Conservation (phyloP, 768 basidiomycete genomes). For the Paxillus rubicundulus region DNA sequence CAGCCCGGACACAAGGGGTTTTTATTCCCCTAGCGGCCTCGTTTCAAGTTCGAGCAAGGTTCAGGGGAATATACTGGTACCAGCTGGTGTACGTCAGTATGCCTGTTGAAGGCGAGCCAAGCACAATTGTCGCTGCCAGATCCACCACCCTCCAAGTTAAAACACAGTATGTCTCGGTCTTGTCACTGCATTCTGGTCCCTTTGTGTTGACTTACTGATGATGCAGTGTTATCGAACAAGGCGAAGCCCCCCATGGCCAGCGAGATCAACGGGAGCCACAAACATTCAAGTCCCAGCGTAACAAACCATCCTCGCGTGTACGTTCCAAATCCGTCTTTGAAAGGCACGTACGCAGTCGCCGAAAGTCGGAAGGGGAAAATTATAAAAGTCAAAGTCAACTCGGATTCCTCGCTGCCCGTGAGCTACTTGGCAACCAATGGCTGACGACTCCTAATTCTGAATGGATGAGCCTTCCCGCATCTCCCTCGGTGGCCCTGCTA, state of each 20-base stretch:
- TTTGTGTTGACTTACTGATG: background rate
- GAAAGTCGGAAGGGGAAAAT: slow-evolving; percentile 24
- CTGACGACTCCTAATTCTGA: too few species aligned
- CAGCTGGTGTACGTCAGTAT: slow-evolving; percentile 37
- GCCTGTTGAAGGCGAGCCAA: slow-evolving; percentile 31
- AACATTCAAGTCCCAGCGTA: slow-evolving; percentile 62
- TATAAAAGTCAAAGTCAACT: slow-evolving; percentile 30
- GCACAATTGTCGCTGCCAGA: slow-evolving; percentile 37
- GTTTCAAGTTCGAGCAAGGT: slow-evolving; percentile 52
- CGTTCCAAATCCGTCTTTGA: slow-evolving; percentile 38
- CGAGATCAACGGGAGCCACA: slow-evolving; percentile 65
- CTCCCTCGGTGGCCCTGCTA: too few species aligned
- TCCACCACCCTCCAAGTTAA: slow-evolving; percentile 60
- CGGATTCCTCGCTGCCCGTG: slow-evolving; percentile 63
- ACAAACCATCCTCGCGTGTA: slow-evolving; percentile 60
- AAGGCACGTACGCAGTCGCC: slow-evolving; percentile 16
- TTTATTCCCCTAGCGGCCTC: slow-evolving; percentile 76
- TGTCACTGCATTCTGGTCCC: background rate
- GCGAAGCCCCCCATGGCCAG: slow-evolving; percentile 54
- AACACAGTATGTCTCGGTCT: slow-evolving; percentile 35
- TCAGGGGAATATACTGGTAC: slow-evolving; percentile 13
- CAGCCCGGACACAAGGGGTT: too few species aligned
- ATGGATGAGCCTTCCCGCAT: too few species aligned
- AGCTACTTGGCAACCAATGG: slow-evolving; percentile 67
- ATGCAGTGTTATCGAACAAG: slow-evolving; percentile 64